Evolutionary conservation across 2,329 filamentous ascomycete genomes (phyloP).

Genomic region (Boeremia lycopersici): DNA sequence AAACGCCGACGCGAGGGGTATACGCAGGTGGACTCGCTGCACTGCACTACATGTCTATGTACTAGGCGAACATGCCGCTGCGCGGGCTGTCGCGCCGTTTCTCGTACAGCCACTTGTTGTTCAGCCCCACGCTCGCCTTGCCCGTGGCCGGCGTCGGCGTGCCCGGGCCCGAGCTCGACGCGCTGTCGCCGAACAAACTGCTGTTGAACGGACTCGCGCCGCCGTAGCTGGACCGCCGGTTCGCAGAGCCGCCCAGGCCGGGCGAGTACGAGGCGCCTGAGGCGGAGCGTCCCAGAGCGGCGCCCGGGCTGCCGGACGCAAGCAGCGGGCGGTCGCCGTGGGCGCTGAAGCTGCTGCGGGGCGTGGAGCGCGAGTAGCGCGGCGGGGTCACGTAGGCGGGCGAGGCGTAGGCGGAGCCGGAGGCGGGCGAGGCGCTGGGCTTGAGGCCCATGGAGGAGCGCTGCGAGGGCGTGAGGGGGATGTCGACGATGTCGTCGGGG

Average conservation of each 20-base stretch:
- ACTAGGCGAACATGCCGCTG: constrained; percentile 37
- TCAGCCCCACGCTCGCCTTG: constrained; percentile 76
- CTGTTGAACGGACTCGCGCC: constrained; percentile 48
- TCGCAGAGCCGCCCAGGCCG: constrained; percentile 55
- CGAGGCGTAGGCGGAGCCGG: constrained; percentile 59
- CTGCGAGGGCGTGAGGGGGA: constrained; percentile 88
- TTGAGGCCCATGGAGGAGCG: constrained; percentile 82
- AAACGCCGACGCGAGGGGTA: constrained; percentile 41
- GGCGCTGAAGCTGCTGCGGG: constrained; percentile 63
- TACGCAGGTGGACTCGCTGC: constrained; percentile 29
- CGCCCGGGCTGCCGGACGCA: constrained; percentile 58
- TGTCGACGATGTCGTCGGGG: constrained; percentile 80
- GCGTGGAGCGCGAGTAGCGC: constrained; percentile 78
- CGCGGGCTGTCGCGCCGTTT: constrained; percentile 65
- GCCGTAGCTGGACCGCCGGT: constrained; percentile 68
- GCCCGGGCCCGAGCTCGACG: constrained; percentile 57
- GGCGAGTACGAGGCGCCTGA: constrained; percentile 58
- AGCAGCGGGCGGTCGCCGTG: constrained; percentile 58
- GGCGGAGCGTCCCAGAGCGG: constrained; percentile 30
- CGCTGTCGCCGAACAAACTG: constrained; percentile 41
- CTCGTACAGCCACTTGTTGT: constrained; percentile 95
- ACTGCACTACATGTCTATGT: background rate
- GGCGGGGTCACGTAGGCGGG: constrained; percentile 81
- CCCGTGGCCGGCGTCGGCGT: constrained; percentile 68
- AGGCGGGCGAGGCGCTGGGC: constrained; percentile 66